A percentile compares a stretch with the other conserved stretches of the same genome.
phyloP scores from a whole-genome alignment of 2,329 filamentous ascomycete genomes.

The Aaosphaeria pasadenensis region DNA sequence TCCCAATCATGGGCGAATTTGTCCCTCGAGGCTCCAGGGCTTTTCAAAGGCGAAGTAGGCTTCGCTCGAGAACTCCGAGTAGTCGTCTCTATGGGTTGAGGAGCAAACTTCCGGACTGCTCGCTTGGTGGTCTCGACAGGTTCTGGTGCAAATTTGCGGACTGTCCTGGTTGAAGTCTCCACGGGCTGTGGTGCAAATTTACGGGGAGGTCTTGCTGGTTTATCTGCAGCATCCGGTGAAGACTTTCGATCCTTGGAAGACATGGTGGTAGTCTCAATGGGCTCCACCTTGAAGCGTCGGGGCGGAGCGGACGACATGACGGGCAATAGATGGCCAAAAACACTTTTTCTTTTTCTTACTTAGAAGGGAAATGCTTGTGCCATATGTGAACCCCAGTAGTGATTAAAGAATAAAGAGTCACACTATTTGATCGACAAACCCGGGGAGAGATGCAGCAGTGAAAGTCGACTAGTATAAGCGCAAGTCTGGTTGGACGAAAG shows the following conservation, averaged over 20 bases:
- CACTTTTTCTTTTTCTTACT: too few species aligned
- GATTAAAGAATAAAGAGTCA: too few species aligned
- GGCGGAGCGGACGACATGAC: conserved; percentile 32
- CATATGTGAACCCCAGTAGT: too few species aligned
- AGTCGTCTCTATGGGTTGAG: conserved; percentile 30
- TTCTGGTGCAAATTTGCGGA: conserved; percentile 32
- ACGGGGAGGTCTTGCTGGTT: conserved; percentile 4
- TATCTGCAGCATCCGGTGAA: conserved; percentile 68
- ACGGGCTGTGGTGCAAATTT: conserved; percentile 29
- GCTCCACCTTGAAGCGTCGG: conserved; percentile 37
- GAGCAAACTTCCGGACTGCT: conserved; percentile 21
- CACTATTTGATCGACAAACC: too few species aligned
- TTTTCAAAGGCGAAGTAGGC: conserved; percentile 13
- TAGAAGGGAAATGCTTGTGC: too few species aligned
- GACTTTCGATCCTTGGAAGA: conserved; percentile 40
- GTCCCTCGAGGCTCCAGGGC: conserved; percentile 24
- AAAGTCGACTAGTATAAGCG: conserved; percentile 7
- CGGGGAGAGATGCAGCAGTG: not conserved
- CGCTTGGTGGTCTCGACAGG: conserved; percentile 23
- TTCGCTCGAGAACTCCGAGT: conserved; percentile 25
- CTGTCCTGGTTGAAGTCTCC: conserved; percentile 37
- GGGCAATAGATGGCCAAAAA: not conserved
- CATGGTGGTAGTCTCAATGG: conserved; percentile 26
- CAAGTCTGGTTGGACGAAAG: conserved; percentile 1
- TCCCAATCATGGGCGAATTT: not conserved